phyloP scores from a whole-genome alignment of 2,329 filamentous ascomycete species.

The Pseudogymnoascus sp. region DNA sequence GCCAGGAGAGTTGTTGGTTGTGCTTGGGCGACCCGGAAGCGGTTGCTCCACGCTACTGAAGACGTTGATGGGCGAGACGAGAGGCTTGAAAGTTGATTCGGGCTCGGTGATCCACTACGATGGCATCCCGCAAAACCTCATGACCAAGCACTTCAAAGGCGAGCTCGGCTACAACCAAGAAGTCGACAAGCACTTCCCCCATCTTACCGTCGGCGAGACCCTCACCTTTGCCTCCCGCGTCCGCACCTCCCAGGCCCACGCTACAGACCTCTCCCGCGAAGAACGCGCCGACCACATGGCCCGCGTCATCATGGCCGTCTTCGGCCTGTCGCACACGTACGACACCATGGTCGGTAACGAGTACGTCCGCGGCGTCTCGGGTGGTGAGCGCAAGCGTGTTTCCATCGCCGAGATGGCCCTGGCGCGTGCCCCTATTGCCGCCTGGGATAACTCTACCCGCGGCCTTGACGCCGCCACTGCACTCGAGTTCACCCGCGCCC shows the following conservation, averaged over 20 bases:
- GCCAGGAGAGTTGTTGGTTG: conserved; percentile 59
- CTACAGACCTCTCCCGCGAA: conserved; percentile 51
- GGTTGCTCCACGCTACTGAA: conserved; percentile 61
- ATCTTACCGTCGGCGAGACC: conserved; percentile 67
- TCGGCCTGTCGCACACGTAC: conserved; percentile 64
- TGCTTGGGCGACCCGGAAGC: conserved; percentile 58
- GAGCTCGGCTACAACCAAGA: conserved; percentile 71
- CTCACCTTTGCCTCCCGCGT: conserved; percentile 65
- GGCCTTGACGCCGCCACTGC: conserved; percentile 70
- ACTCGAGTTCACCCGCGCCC: conserved; percentile 61
- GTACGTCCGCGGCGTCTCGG: conserved; percentile 61
- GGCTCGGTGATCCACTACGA: conserved; percentile 54
- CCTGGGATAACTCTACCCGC: conserved; percentile 40
- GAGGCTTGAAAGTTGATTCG: conserved; percentile 48
- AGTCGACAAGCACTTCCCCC: conserved; percentile 67
- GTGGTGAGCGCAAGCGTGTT: conserved; percentile 71
- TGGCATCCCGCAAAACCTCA: conserved; percentile 43
- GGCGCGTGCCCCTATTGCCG: conserved; percentile 40
- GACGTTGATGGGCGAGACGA: conserved; percentile 49
- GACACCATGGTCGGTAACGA: conserved; percentile 71
- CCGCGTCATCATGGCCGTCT: conserved; percentile 62
- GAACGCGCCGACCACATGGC: conserved; percentile 37
- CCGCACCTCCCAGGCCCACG: conserved; percentile 53
- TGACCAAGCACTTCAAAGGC: conserved; percentile 54
- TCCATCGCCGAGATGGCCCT: conserved; percentile 70